These are phyloP conservation scores for Xanthoconium stramineum DNA, from an alignment of 768 basidiomycete species.

Conservation along the genomic window DNA sequence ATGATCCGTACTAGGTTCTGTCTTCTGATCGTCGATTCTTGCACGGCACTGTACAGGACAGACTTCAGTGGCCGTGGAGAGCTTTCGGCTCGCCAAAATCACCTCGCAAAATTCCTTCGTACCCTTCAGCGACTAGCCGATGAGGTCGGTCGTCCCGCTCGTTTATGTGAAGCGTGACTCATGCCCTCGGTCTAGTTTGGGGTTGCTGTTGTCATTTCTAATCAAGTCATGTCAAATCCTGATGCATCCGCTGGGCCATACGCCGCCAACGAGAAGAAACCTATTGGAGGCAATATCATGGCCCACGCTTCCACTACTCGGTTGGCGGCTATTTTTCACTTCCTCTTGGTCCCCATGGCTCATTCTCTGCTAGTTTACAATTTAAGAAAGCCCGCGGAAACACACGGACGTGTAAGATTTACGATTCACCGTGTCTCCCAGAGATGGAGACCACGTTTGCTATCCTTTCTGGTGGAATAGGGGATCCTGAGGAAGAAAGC, in stretches of 20 bases:
- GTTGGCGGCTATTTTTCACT: constrained; percentile 36
- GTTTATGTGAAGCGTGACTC: constrained; percentile 1
- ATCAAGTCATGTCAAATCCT: constrained; percentile 99
- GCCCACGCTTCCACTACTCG: constrained; percentile 98
- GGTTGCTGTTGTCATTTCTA: constrained; percentile 94
- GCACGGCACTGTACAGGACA: constrained; percentile 91
- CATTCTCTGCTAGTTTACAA: constrained; percentile 56
- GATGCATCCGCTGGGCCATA: constrained; percentile 90
- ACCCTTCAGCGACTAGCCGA: constrained; percentile 92
- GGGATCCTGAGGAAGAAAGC: constrained; percentile 88
- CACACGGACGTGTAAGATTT: constrained; percentile 93
- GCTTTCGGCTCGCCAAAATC: constrained; percentile 90
- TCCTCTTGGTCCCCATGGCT: constrained; percentile 2
- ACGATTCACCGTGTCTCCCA: constrained; percentile 96
- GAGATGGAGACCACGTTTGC: constrained; percentile 96
- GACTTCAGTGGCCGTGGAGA: constrained; percentile 97
- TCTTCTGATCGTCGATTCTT: constrained; percentile 93
- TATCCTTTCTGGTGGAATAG: constrained; percentile 87
- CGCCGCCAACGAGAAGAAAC: constrained; percentile 92
- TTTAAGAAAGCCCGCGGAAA: constrained; percentile 90
- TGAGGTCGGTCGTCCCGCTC: constrained; percentile 57
- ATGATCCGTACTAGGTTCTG: constrained; percentile 67
- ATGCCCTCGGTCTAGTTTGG: constrained; percentile 65
- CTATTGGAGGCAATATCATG: constrained; percentile 98
- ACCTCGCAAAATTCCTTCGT: constrained; percentile 92